A percentile compares a stretch with the other conserved stretches of the same genome.
Conservation (phyloP, 352 stramenopile genomes). For the Blastocystis sp. region DNA sequence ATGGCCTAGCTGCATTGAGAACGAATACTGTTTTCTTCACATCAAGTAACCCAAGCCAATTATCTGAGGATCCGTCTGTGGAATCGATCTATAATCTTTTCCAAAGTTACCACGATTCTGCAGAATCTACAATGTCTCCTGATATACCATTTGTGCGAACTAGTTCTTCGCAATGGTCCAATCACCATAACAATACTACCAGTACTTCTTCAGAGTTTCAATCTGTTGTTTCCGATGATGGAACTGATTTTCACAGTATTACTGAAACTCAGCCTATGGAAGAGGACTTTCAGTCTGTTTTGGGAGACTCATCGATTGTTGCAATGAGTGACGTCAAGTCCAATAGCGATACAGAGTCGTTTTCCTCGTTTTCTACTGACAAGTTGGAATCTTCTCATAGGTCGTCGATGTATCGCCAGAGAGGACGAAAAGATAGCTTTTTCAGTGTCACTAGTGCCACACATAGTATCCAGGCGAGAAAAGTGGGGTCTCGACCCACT, state of each 20-base stretch:
- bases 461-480: not conserved
- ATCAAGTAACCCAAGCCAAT: not conserved
- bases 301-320: not conserved
- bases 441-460: conserved; percentile 22
- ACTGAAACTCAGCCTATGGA: not conserved
- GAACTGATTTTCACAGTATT: not conserved
- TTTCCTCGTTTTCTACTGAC: not conserved
- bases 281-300: conserved; percentile 5
- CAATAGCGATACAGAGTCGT: not conserved
- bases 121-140: not conserved
- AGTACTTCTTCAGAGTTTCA: conserved; percentile 12
- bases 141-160: not conserved
- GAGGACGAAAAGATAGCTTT: not conserved
- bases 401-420: not conserved
- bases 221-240: conserved; percentile 18
- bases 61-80: not conserved
- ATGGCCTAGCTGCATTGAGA: not conserved
- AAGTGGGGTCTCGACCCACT: not conserved
- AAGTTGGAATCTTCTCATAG: not conserved
- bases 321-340: not conserved
- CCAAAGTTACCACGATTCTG: not conserved
- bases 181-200: not conserved
- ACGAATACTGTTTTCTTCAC: not conserved
- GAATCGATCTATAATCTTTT: not conserved
- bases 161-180: too few species aligned